Conservation (phyloP, 1,284 basidiomycete genomes). For the Cystobasidium pallidum region DNA sequence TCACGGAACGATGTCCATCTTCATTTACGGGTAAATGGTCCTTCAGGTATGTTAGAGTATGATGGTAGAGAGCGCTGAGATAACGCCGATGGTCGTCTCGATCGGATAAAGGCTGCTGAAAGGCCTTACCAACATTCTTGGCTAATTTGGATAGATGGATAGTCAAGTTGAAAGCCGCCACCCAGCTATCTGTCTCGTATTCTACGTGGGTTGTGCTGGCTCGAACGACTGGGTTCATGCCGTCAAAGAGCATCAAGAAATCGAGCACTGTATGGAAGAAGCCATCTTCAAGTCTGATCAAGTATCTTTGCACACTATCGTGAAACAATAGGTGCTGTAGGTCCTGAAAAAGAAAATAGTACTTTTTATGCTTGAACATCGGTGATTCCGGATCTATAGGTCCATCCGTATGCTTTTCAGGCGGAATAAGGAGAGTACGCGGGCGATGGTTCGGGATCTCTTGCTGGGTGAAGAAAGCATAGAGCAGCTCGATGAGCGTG, state of each 20-base stretch:
- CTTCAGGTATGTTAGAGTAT: neutral
- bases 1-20: neutral
- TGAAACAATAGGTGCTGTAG: constrained; percentile 52
- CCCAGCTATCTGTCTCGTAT: constrained; percentile 92
- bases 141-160: constrained; percentile 83
- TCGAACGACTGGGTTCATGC: constrained; percentile 84
- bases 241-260: constrained; percentile 77
- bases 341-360: constrained; percentile 58
- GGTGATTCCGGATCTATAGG: constrained; percentile 75
- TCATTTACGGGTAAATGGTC: constrained; percentile 43
- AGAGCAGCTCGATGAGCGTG: constrained; percentile 76
- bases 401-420: constrained; percentile 46
- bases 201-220: constrained; percentile 81
- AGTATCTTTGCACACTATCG: constrained; percentile 46
- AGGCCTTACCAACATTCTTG: constrained; percentile 83
- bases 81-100: neutral
- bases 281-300: constrained; percentile 10
- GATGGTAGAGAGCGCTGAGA: constrained; percentile 6
- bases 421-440: constrained; percentile 56
- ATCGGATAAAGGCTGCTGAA: constrained; percentile 51
- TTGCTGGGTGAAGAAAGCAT: constrained; percentile 85
- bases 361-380: constrained; percentile 89
- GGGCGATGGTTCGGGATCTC: constrained; percentile 59
- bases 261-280: constrained; percentile 35
- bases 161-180: constrained; percentile 88